Evolutionary conservation across 306 rosid species (phyloP).

Genomic region (Purshia tridentata): DNA sequence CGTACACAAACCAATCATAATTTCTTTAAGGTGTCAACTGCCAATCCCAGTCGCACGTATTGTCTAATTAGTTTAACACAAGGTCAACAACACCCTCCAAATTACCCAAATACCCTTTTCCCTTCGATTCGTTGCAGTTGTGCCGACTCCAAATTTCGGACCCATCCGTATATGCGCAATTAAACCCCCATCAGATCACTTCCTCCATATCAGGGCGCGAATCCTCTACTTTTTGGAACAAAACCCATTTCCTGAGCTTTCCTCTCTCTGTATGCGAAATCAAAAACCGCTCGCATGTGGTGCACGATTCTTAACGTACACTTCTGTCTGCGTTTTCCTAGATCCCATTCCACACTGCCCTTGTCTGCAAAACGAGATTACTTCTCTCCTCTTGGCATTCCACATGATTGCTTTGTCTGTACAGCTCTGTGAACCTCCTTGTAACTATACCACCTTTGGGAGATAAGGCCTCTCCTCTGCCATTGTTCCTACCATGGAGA

Average conservation of each 20-base stretch:
- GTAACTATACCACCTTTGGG: constrained; percentile 29
- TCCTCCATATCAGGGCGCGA: constrained; percentile 14
- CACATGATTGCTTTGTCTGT: constrained; percentile 25
- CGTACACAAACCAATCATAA: neutral
- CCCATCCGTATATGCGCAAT: neutral
- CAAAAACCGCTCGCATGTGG: constrained; percentile 13
- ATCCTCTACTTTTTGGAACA: constrained; percentile 20
- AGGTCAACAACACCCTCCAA: too few relatives aligned
- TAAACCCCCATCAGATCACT: neutral
- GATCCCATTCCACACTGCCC: constrained; percentile 52
- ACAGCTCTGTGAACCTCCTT: constrained; percentile 9
- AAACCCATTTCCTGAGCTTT: constrained; percentile 4
- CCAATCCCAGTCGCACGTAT: neutral
- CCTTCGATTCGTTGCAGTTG: neutral
- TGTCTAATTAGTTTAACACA: too few relatives aligned
- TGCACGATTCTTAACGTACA: constrained; percentile 61
- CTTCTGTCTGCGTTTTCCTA: constrained; percentile 36
- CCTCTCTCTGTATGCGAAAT: neutral
- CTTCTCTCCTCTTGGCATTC: neutral
- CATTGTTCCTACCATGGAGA: constrained; percentile 40
- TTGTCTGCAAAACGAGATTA: constrained; percentile 16
- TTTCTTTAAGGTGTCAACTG: neutral
- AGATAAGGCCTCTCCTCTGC: constrained; percentile 18
- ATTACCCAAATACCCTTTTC: neutral
- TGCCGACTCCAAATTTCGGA: neutral